Evolutionary conservation across 1,284 basidiomycete genomes (phyloP), one percentile per base, ranked within the genome.

Genomic region (Papiliotrema nemorosa): DNA sequence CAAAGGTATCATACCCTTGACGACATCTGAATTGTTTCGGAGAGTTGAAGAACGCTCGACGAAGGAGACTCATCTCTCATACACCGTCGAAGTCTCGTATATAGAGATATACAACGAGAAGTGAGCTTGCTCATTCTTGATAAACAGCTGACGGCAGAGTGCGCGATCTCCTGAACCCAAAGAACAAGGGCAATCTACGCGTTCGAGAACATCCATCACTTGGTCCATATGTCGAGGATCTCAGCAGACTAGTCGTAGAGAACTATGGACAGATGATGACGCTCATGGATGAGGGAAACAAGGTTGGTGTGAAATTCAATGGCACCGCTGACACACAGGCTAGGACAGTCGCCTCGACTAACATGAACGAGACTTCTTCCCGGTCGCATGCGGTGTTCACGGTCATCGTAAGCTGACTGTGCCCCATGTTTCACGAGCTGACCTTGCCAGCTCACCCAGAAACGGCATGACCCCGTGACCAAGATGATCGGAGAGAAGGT

Each of bases 281-380:
- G 7, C 84, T 98, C 67, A 97, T 97, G 93, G 94, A 98, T 77
- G 94, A 98, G 73, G 94, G 94, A 38, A 98, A 97, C 76, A 97
- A 98, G 78, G 78, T 74, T 37, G 53, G 72, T 43, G 13, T 4
- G 7, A 20, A 4, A 43, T 6, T 4, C 24, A 9, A 20, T 22
- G 20, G 39, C 7, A 4, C 10, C 5, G 39, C 39, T 40, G 36
- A 20, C 16, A 14, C 0, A 47, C 29, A 73, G 73, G 90, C 90
- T 39, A 81, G 94, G 41, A 97, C 94, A 22, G 93, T 98, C 10
- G 96, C 96, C 10, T 94, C 96, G 20, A 99, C 96, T 21, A 90
- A 96, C 75, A 99, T 99, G 96, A 99, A 99, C 76, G 96, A 98
- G 77, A 97, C 96, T 77, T 97, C 92, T 5, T 97, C 91, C 9